Base-by-base conservation (phyloP, 116 monocot species). In the Zostera marina region DNA sequence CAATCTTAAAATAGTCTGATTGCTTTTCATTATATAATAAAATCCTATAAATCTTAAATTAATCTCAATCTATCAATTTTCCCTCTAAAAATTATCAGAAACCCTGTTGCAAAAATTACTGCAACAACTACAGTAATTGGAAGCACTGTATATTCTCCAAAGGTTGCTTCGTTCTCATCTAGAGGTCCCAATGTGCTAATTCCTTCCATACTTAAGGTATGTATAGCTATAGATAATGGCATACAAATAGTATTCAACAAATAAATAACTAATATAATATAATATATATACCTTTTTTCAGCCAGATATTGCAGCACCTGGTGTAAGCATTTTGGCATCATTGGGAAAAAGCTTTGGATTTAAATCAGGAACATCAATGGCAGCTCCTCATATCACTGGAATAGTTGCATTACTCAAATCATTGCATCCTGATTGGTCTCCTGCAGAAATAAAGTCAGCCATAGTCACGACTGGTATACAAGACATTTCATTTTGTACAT, bases 291-390 rank as follows among this genome's bases (percentile, higher is more conserved):
- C 4, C 1, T 32, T 32, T 32, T 32, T 32, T 1, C 77, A 87
- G 87, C 87, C 87, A 12, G 87, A 87, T 53, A 69, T 87, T 26
- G 71, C 76, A 20, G 87, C 82, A 32, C 87, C 87, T 9, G 87
- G 87, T 56, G 87, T 79, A 16, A 87, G 73, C 57, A 82, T 87
- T 32, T 49, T 87, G 26, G 82, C 82, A 17, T 80, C 79, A 7
- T 15, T 2, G 3, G 11, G n/a, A 19, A 59, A 49, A 21, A 26
- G 52, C 8, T 85, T 68, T 20, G 16, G 0, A 1, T 69, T 75
- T 6, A n/a, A 15, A 0, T 66, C 74, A 8, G 85, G 85, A 5
- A 85, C 85, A 21, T 81, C 85, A 0, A 77, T 85, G 75, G 81
- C 85, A 5, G 68, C 64, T 49, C 82, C 87, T 8, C 79, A 87